phyloP scores from a whole-genome alignment of 306 rosid genomes.

The Oxytropis ochrocephala region DNA sequence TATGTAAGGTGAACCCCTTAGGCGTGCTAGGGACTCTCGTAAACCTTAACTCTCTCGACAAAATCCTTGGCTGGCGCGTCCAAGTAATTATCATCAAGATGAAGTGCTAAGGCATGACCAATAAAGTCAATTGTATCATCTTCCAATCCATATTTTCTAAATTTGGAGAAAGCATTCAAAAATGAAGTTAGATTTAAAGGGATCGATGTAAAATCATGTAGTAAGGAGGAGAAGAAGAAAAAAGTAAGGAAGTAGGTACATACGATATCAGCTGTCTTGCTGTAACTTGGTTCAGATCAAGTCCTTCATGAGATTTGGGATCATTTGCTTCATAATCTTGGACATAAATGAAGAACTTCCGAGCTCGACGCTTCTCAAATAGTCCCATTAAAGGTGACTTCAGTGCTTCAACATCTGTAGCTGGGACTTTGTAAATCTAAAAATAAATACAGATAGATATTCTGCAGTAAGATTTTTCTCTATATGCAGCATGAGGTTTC shows the following conservation, averaged over 20 bases:
- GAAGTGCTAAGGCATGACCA: conserved; percentile 91
- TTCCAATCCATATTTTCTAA: conserved; percentile 77
- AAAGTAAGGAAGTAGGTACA: conserved; percentile 1
- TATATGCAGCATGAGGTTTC: conserved; percentile 7
- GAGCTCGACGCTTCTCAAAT: conserved; percentile 78
- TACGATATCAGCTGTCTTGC: conserved; percentile 71
- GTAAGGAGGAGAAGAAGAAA: background rate
- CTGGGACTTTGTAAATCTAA: conserved; percentile 73
- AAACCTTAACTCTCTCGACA: conserved; percentile 64
- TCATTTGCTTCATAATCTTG: conserved; percentile 64
- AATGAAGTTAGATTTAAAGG: background rate
- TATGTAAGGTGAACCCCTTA: conserved; percentile 88
- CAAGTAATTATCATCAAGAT: conserved; percentile 69
- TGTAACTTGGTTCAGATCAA: conserved; percentile 59
- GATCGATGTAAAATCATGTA: background rate
- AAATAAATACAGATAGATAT: background rate
- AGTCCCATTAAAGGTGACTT: conserved; percentile 71
- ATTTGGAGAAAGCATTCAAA: conserved; percentile 18
- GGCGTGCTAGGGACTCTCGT: conserved; percentile 80
- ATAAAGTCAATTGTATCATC: conserved; percentile 78
- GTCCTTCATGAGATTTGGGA: conserved; percentile 74
- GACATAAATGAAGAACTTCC: conserved; percentile 70
- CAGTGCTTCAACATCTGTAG: conserved; percentile 73
- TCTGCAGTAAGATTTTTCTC: conserved; percentile 11
- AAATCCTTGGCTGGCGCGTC: conserved; percentile 68